Evolutionary conservation across 2,329 filamentous ascomycete genomes (phyloP), one percentile per base, ranked within the genome.

Genomic region (Phoma sp.): DNA sequence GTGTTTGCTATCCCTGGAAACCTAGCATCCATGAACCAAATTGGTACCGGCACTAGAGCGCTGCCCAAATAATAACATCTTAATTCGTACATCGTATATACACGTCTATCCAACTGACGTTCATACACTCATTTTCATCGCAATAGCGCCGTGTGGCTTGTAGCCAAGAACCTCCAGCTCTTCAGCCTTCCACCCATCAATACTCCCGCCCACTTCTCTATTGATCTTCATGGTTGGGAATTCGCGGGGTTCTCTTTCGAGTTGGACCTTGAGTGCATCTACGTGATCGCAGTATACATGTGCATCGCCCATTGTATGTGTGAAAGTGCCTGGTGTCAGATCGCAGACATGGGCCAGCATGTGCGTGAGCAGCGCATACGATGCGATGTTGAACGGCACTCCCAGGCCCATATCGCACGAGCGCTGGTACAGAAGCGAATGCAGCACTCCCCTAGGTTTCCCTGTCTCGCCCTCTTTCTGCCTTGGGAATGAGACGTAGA

Each of bases 121-220:
- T 57, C n/a, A 92, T 53, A 98, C 93, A 71, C 91, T 96, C 95
- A 99, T 99, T 80, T 98, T 97, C 95, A 99, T 99, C 37, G 90
- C 84, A 78, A 99, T 96, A 5, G 84, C 84, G 79, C 93, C 93
- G 75, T 97, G 92, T 51, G 95, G 93, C 42, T 93, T 85, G 74
- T 99, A 99, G 0, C 89, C 93, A 68, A 90, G 83, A 5, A 99
- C 84, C 53, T 89, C 87, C 73, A 99, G 93, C 57, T 99, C 93
- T 61, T 96, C 92, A 1, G 86, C 81, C 73, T 86, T 87, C 92
- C 95, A 98, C 1, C 91, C 92, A 73, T 99, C 95, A 66, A 98
- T 92, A 61, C 84, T 89, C 1, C 89, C 88, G 1, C 86, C 85
- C 56, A 83, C 81, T 53, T 89, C 85, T 42, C 86, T 81, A 48